Evolutionary conservation across 345 rosid genomes (phyloP).

Genomic region (Rhodomyrtus tomentosa): DNA sequence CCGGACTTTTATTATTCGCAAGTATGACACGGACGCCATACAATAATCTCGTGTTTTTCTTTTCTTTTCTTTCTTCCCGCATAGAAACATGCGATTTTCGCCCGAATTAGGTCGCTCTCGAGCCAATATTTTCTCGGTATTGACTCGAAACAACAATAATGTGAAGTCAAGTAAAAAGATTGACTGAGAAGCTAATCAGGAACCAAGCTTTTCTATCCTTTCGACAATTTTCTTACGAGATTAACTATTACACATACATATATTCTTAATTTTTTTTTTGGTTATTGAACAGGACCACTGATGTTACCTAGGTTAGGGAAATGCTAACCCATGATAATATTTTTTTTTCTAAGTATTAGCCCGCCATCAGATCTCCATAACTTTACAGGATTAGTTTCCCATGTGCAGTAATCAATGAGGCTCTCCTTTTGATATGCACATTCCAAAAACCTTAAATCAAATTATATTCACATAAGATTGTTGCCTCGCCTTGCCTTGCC

Average conservation of each 20-base stretch:
- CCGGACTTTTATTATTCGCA: not conserved
- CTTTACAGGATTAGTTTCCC: not conserved
- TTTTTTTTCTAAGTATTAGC: not conserved
- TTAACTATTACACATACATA: not conserved
- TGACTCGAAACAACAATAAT: not conserved
- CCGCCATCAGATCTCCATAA: not conserved
- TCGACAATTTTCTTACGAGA: not conserved
- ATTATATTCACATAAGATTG: not conserved
- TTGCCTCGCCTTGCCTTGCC: not conserved
- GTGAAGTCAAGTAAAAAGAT: not conserved
- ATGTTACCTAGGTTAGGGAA: not conserved
- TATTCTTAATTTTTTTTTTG: not conserved
- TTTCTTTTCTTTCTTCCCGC: too few species aligned
- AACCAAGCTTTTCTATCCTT: not conserved
- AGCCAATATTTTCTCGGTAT: not conserved
- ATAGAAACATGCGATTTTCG: not conserved
- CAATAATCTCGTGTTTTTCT: not conserved
- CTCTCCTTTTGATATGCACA: not conserved
- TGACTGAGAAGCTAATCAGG: not conserved
- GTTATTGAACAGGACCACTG: not conserved
- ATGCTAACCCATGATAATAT: not conserved
- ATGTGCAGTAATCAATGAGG: not conserved
- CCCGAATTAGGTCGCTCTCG: not conserved
- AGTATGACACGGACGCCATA: not conserved
- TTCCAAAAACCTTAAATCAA: not conserved